Conservation (phyloP, 805 yeast genomes). For the Cyberlindnera nakhonratchasimensis region DNA sequence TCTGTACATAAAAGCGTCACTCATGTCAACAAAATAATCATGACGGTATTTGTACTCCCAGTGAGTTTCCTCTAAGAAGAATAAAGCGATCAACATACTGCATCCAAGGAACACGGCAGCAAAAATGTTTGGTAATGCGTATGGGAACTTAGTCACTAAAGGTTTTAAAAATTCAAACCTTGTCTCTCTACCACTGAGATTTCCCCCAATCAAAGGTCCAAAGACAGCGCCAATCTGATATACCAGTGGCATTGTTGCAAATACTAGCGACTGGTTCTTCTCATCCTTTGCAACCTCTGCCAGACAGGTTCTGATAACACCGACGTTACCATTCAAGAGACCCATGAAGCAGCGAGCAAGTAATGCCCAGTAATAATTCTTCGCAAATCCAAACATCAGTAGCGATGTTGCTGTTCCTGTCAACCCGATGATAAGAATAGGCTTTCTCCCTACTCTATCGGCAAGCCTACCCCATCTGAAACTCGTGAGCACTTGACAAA, state of each 20-base stretch:
- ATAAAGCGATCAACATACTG: slow-evolving; percentile 12
- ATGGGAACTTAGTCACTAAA: slow-evolving; percentile 12
- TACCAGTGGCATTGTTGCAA: slow-evolving; percentile 20
- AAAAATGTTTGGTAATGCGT: slow-evolving; percentile 18
- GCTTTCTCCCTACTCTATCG: slow-evolving; percentile 19
- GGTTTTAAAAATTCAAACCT: slow-evolving; percentile 12
- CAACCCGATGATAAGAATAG: slow-evolving; percentile 17
- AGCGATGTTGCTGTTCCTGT: slow-evolving; percentile 14
- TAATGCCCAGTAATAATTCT: slow-evolving; percentile 17
- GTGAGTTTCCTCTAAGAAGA: slow-evolving; percentile 22
- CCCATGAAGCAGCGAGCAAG: slow-evolving; percentile 19
- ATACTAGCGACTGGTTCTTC: slow-evolving; percentile 20
- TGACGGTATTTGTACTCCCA: slow-evolving; percentile 17
- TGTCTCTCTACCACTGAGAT: slow-evolving; percentile 14
- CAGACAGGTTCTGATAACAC: slow-evolving; percentile 18
- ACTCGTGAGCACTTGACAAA: slow-evolving; percentile 17
- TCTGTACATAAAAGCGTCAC: slow-evolving; percentile 9
- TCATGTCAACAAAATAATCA: slow-evolving; percentile 16
- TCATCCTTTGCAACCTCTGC: slow-evolving; percentile 19
- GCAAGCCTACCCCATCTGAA: slow-evolving; percentile 20
- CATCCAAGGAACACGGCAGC: slow-evolving; percentile 7
- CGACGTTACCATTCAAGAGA: slow-evolving; percentile 19
- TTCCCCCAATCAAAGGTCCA: slow-evolving; percentile 22
- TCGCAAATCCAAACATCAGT: slow-evolving; percentile 18
- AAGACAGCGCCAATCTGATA: slow-evolving; percentile 17